Conservation (phyloP, 2,329 filamentous ascomycete species). For the Claviceps sp. region DNA sequence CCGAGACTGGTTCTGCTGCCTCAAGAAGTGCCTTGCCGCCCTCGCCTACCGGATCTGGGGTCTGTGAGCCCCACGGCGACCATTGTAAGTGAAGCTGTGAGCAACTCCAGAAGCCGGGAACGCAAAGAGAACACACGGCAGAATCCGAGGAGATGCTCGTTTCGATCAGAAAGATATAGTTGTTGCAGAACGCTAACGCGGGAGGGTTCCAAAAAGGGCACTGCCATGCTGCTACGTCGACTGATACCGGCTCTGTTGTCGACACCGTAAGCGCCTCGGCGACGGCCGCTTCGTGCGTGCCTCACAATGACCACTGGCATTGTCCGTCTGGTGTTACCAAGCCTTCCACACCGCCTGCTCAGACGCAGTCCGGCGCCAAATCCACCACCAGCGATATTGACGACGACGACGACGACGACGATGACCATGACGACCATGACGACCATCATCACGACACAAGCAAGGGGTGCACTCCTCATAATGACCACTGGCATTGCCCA, state of each 20-base stretch:
- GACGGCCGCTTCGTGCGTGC: constrained; percentile 2
- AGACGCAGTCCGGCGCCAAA: constrained; percentile 1
- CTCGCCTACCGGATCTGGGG: constrained; percentile 9
- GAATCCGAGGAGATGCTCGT: no score
- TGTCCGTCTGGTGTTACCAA: constrained; percentile 5
- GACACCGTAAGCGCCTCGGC: constrained; percentile 1
- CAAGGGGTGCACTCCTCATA: constrained; percentile 4
- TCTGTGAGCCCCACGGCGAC: constrained; percentile 8
- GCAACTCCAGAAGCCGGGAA: no score
- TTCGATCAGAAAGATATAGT: no score
- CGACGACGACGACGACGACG: not conserved
- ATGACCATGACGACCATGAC: constrained; percentile 1
- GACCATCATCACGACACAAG: no score
- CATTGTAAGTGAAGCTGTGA: constrained; percentile 6
- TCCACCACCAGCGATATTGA: not conserved
- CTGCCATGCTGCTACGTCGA: constrained; percentile 6
- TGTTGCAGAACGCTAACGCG: not conserved
- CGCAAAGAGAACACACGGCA: no score
- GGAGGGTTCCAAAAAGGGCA: constrained; percentile 4
- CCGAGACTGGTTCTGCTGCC: not conserved
- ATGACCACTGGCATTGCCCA: constrained; percentile 9
- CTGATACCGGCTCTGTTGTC: not conserved
- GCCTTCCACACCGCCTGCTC: constrained; percentile 7
- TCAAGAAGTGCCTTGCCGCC: constrained; percentile 6
- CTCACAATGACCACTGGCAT: constrained; percentile 9